These are phyloP conservation scores for Globisporangium cylindrosporum DNA, from an alignment of 352 stramenopile genomes.

Conservation along the genomic window DNA sequence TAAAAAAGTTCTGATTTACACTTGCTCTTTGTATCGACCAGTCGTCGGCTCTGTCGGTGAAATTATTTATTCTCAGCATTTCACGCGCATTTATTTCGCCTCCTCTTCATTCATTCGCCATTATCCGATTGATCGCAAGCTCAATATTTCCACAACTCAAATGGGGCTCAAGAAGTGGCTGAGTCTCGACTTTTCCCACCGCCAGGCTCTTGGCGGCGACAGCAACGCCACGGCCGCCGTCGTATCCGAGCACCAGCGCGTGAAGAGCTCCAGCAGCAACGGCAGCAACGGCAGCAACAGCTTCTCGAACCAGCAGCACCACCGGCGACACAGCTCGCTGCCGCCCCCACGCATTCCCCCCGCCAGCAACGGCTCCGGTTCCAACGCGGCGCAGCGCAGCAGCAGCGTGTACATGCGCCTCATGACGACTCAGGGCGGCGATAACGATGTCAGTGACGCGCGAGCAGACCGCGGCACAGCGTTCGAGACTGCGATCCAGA, in stretches of 20 bases:
- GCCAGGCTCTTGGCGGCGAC: too few species aligned
- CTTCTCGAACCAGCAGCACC: slow-evolving; percentile 6
- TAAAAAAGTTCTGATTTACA: neutral
- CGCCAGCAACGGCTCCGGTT: slow-evolving; percentile 2
- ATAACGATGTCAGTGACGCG: neutral
- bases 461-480: slow-evolving; percentile 2
- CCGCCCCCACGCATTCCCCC: neutral
- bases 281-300: neutral
- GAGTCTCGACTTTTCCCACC: slow-evolving; percentile 13
- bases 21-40: slow-evolving; percentile 11
- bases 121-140: neutral
- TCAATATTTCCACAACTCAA: neutral
- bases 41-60: neutral
- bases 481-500: slow-evolving; percentile 20
- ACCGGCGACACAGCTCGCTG: slow-evolving; percentile 14
- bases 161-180: slow-evolving; percentile 18
- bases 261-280: slow-evolving; percentile 8
- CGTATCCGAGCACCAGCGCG: slow-evolving; percentile 5
- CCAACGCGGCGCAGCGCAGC: slow-evolving; percentile 8
- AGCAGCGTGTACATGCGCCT: slow-evolving; percentile 9
- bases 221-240: neutral
- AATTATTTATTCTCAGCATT: neutral
- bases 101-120: neutral
- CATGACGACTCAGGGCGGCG: neutral
- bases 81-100: neutral